phyloP scores from a whole-genome alignment of 805 yeast genomes.

The Lipomyces orientalis region DNA sequence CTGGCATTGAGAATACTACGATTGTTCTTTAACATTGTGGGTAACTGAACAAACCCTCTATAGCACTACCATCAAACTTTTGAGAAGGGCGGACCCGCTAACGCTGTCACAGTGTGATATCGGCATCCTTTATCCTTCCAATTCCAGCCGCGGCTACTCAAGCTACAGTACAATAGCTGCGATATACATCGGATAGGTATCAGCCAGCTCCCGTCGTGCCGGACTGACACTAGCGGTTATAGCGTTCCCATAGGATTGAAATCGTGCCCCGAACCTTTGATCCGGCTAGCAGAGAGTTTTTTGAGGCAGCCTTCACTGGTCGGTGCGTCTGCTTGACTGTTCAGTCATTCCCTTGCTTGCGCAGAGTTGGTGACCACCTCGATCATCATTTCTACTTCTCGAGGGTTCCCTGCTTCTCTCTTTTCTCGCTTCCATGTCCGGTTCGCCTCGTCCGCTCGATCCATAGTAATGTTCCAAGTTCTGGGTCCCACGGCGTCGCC shows the following conservation, averaged over 20 bases:
- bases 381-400: background rate
- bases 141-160: background rate
- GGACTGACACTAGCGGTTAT: background rate
- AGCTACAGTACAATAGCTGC: background rate
- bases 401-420: conserved; percentile 3
- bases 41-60: background rate
- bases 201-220: background rate
- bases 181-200: background rate
- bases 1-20: background rate
- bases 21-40: conserved; percentile 1
- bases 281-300: no score
- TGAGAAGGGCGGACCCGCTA: background rate
- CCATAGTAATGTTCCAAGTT: background rate
- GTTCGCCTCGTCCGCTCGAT: background rate
- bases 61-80: background rate
- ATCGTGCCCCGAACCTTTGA: background rate
- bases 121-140: background rate
- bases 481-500: conserved; percentile 15
- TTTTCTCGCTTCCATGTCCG: background rate
- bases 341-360: background rate
- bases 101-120: background rate
- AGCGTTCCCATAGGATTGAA: background rate
- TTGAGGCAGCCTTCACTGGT: background rate
- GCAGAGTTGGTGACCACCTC: background rate
- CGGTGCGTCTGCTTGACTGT: background rate